phyloP scores from a whole-genome alignment of 257 asterid genomes.

The Paraleonurus japonicus region DNA sequence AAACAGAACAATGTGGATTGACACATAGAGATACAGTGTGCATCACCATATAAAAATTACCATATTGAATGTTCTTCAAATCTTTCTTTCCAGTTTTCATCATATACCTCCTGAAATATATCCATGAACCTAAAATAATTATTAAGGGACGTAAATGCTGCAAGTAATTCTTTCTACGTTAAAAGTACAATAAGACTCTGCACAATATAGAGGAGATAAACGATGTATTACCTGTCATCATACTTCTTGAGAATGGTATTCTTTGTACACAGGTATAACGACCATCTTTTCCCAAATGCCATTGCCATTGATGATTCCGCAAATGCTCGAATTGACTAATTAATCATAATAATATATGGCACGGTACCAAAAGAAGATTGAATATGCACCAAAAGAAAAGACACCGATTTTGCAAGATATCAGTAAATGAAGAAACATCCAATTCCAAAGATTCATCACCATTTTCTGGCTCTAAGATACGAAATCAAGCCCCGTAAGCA shows the following conservation, averaged over 20 bases:
- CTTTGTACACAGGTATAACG: constrained; percentile 88
- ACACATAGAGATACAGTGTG: constrained; percentile 4
- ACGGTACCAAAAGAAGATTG: neutral
- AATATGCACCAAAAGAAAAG: constrained; percentile 9
- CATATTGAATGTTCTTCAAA: constrained; percentile 86
- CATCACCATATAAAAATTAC: constrained; percentile 37
- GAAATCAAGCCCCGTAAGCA: constrained; percentile 6
- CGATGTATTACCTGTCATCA: constrained; percentile 72
- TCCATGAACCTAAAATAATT: constrained; percentile 65
- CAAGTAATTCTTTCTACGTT: neutral
- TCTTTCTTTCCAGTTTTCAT: constrained; percentile 72
- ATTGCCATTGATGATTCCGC: constrained; percentile 94
- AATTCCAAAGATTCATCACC: constrained; percentile 62
- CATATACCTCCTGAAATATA: constrained; percentile 89
- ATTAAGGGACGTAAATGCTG: neutral
- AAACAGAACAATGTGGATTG: neutral
- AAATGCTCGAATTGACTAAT: constrained; percentile 83
- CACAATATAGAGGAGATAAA: constrained; percentile 1
- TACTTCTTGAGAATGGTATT: constrained; percentile 90
- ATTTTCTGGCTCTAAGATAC: constrained; percentile 61
- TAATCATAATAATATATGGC: constrained; percentile 17
- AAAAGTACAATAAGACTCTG: neutral
- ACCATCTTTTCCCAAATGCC: constrained; percentile 86
- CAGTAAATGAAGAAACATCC: constrained; percentile 40
- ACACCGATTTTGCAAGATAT: constrained; percentile 6